Evolutionary conservation across 1,284 basidiomycete genomes (phyloP), one percentile per base, ranked within the genome.

Genomic region (Rhodotorula sp.): DNA sequence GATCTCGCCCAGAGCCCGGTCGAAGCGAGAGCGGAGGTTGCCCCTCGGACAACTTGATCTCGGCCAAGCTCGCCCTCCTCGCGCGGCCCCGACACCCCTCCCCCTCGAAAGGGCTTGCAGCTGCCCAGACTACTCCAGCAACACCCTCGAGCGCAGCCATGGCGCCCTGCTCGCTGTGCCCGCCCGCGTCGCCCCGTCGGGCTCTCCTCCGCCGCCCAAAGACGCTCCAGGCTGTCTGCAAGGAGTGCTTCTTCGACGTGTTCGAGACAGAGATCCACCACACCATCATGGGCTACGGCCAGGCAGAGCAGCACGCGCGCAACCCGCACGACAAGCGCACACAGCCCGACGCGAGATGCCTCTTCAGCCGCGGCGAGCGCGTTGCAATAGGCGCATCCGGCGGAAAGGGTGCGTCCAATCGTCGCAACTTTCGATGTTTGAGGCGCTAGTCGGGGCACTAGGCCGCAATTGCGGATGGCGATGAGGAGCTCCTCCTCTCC

Each of bases 261-360:
- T 99, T 99, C 78, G 96, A 99, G 84, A 96, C 93, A 0, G 96
- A 99, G 82, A 90, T 99, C 48, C 97, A 99, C 83, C 90, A 96
- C 80, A 98, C 97, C 0, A 97, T 99, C 79, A 87, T 84, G 63
- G 75, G 78, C 32, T 71, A 73, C 57, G 74, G 75, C 4, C 70
- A 75, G 34, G 77, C 76, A 15, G 78, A 78, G 54, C 61, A 61
- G 44, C 56, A 5, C 29, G 44, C n/a, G n/a, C n/a, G 34, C 29
- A 19, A 51, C 46, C n/a, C 85, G 97, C 25, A 97, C 97, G 84
- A 12, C 19, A 3, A 32, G 39, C 36, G 9, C 51, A 19, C 15
- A 6, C 36, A 48, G 32, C 44, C 37, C 13, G 9, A 9, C 10
- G 0, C n/a, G 1, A 25, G 3, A 32, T 17, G 39, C 1, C 85